Evolutionary conservation across 2,329 filamentous ascomycete species (phyloP), one percentile per base, ranked within the genome.

Genomic region (Bipolaris sorokiniana): DNA sequence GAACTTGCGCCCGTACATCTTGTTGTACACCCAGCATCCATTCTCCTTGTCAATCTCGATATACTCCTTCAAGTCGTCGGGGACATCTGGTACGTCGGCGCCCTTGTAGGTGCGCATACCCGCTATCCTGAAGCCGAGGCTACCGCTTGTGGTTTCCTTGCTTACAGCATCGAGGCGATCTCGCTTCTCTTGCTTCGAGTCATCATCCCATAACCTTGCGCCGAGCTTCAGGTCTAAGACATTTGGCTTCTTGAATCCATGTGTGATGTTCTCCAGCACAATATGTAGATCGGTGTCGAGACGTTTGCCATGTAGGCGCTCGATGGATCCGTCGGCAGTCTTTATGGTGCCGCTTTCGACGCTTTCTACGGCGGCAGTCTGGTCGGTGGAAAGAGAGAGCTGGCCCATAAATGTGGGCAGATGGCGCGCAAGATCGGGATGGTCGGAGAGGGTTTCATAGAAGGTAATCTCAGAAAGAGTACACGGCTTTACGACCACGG

Each of bases 191-290:
- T 79, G 76, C 22, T 82, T 81, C 3, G 87, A 84, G 59, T 81
- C 81, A 36, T 96, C 91, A 13, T 91, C 94, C 89, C 92, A 98
- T 5, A 99, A 80, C 31, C 91, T 85, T 48, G 88, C 84, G 41
- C 95, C 95, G 18, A 99, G 86, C 79, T 99, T 99, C 63, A 96
- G 86, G 72, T 99, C 95, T 56, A 99, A 81, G 7, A 99, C 92
- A 67, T 97, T 98, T 6, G 95, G 92, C 56, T 86, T 85, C 68
- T 85, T 86, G 80, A 93, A 98, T 0, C 91, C 92, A 63, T 86
- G 84, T 0, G 92, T 88, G 6, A 91, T 85, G 73, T 97, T 97
- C 72, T 93, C 90, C 26, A 98, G 81, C 11, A 96, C 92, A 16
- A 97, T 88, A 2, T 91, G 90, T 52, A 87, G 82, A 53, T 92